Evolutionary conservation across 2,329 filamentous ascomycete genomes (phyloP).

Genomic region (Arthrocladium fulminans): DNA sequence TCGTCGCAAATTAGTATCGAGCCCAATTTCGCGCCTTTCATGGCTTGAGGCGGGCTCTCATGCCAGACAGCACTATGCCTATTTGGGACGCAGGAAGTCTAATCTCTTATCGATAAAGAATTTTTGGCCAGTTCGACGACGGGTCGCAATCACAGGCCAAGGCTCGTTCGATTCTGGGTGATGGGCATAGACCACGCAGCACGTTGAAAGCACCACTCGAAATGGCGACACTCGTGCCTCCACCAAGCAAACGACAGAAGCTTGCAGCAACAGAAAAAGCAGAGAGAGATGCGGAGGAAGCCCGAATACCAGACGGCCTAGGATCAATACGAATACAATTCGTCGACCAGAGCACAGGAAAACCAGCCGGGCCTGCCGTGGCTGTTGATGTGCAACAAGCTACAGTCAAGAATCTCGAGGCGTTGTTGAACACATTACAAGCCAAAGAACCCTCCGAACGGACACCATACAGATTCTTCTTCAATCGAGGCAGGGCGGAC

Average conservation of each 20-base stretch:
- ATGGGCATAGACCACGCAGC: not conserved
- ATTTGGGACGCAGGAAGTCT: not conserved
- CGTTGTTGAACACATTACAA: constrained; percentile 75
- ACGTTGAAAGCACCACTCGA: not conserved
- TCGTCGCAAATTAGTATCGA: no score
- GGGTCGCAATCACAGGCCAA: not conserved
- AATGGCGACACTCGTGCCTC: constrained; percentile 78
- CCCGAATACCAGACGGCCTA: constrained; percentile 54
- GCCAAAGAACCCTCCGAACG: constrained; percentile 57
- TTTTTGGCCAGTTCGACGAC: not conserved
- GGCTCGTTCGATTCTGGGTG: not conserved
- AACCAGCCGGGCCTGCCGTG: constrained; percentile 61
- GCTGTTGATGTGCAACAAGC: constrained; percentile 76
- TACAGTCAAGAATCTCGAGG: constrained; percentile 78
- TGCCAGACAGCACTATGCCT: not conserved
- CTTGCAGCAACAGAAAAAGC: constrained; percentile 64
- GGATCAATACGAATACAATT: constrained; percentile 82
- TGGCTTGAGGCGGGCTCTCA: no score
- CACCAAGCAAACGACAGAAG: constrained; percentile 79
- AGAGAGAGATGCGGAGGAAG: constrained; percentile 65
- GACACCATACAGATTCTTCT: constrained; percentile 59
- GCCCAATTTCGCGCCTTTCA: no score
- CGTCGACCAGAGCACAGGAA: constrained; percentile 64
- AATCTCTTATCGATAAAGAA: constrained; percentile 6
- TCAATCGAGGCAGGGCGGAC: constrained; percentile 32